A percentile compares a stretch with the other conserved stretches of the same genome.
These are phyloP conservation scores for Mycena kentingensis DNA, from an alignment of 768 basidiomycete species.

Conservation along the genomic window DNA sequence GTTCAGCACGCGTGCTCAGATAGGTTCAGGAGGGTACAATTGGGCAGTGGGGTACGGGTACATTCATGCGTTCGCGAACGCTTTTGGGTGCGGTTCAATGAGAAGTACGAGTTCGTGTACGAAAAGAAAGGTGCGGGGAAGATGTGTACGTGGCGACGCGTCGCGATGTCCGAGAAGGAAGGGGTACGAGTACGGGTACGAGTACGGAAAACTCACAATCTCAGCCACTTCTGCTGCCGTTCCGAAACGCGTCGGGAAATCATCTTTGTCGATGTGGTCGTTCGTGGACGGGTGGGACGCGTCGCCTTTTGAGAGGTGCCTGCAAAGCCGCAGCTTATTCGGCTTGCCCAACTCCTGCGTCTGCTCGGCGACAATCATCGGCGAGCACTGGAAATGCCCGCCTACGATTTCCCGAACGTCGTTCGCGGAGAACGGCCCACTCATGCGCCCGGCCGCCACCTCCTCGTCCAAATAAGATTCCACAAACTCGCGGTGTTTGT, in stretches of 20 bases:
- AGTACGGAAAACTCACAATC: constrained; percentile 21
- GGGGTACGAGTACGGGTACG: neutral
- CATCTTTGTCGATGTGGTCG: constrained; percentile 25
- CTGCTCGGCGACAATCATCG: constrained; percentile 19
- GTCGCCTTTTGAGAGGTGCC: constrained; percentile 30
- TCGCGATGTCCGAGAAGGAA: neutral
- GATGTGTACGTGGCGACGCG: neutral
- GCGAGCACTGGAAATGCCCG: constrained; percentile 17
- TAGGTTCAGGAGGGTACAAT: no score
- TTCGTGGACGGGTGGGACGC: constrained; percentile 23
- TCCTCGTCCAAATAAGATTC: constrained; percentile 25
- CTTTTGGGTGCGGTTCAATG: no score
- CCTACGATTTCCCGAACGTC: constrained; percentile 24
- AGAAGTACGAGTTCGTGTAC: no score
- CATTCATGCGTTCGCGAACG: no score
- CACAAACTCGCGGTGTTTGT: constrained; percentile 15
- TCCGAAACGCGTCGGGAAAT: constrained; percentile 32
- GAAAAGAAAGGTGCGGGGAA: constrained; percentile 11
- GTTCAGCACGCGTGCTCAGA: neutral
- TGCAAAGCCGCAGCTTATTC: constrained; percentile 29
- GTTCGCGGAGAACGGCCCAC: constrained; percentile 25
- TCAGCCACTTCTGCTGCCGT: constrained; percentile 28
- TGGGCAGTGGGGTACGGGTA: no score
- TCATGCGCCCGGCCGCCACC: constrained; percentile 25
- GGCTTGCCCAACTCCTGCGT: constrained; percentile 25